Percentiles rank a stretch among this genome's conserved stretches.
Evolutionary conservation across 169 alveolate species (phyloP).

Genomic region (Cryptosporidium felis): DNA sequence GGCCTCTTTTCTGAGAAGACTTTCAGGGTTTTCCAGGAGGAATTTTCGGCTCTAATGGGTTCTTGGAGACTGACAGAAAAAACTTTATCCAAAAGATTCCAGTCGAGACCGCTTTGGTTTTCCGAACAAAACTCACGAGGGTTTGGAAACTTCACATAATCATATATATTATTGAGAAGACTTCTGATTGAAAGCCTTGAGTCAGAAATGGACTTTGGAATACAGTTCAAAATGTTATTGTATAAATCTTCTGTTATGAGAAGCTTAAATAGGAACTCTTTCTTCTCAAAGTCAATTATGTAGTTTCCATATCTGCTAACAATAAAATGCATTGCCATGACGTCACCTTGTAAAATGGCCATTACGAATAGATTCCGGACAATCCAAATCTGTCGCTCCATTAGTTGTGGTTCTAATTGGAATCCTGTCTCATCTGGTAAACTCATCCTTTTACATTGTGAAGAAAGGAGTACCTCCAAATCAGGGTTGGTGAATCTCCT

Average conservation of each 20-base stretch:
- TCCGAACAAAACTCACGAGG: conserved; percentile 18
- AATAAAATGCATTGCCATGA: neutral
- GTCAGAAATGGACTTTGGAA: conserved; percentile 16
- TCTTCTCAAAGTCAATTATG: conserved; percentile 27
- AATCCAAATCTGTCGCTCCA: conserved; percentile 29
- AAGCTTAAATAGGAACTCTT: conserved; percentile 15
- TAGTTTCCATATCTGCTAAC: neutral
- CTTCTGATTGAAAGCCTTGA: neutral
- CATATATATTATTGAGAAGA: conserved; percentile 36
- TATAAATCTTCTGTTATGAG: conserved; percentile 41
- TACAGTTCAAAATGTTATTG: conserved; percentile 28
- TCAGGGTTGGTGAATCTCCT: too few species aligned
- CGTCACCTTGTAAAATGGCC: conserved; percentile 38
- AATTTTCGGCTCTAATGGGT: neutral
- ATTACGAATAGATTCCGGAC: conserved; percentile 28
- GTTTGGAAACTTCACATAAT: conserved; percentile 25
- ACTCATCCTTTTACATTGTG: too few species aligned
- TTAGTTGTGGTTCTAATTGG: too few species aligned
- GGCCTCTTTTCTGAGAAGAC: conserved; percentile 31
- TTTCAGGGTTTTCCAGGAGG: neutral
- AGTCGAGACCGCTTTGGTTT: neutral
- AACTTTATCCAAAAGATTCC: neutral
- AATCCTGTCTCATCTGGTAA: too few species aligned
- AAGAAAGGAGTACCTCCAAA: too few species aligned
- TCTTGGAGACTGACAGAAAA: neutral